Percentiles rank a stretch among this genome's conserved stretches.
phyloP scores from a whole-genome alignment of 2,329 filamentous ascomycete genomes.

The Colletotrichum salicis region DNA sequence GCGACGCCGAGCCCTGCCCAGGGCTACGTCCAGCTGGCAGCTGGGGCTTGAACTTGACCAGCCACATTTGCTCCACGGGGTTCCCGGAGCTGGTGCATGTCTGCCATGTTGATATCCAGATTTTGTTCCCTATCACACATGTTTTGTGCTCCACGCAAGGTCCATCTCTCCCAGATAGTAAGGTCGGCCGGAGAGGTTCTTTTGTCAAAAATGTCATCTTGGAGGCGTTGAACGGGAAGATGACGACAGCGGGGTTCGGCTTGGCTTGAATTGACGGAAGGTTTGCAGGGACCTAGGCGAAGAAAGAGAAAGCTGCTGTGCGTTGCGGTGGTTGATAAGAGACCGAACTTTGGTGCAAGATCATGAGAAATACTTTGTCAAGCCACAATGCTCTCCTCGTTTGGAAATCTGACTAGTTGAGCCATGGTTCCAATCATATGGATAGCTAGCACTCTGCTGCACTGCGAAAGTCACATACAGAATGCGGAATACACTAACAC shows the following conservation, averaged over 20 bases:
- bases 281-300: background rate
- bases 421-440: background rate
- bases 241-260: constrained; percentile 11
- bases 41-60: constrained; percentile 18
- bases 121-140: constrained; percentile 3
- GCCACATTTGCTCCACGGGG: constrained; percentile 23
- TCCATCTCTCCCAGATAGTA: constrained; percentile 16
- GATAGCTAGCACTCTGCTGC: background rate
- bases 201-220: constrained; percentile 1
- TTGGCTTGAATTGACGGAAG: background rate
- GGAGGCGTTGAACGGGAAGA: background rate
- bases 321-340: background rate
- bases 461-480: background rate
- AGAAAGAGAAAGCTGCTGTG: background rate
- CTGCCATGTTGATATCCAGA: constrained; percentile 1
- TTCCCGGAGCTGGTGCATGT: constrained; percentile 5
- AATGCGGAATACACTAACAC: background rate
- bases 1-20: constrained; percentile 6
- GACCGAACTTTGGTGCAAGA: background rate
- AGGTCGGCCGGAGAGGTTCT: background rate
- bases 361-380: background rate
- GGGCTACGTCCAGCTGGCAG: background rate
- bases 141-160: constrained; percentile 1
- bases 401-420: too few relatives aligned
- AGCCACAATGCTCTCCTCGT: background rate